A percentile compares a stretch with the other conserved stretches of the same genome.
Evolutionary conservation across 2,329 filamentous ascomycete species (phyloP).

Genomic region (Cladosporium sp.): DNA sequence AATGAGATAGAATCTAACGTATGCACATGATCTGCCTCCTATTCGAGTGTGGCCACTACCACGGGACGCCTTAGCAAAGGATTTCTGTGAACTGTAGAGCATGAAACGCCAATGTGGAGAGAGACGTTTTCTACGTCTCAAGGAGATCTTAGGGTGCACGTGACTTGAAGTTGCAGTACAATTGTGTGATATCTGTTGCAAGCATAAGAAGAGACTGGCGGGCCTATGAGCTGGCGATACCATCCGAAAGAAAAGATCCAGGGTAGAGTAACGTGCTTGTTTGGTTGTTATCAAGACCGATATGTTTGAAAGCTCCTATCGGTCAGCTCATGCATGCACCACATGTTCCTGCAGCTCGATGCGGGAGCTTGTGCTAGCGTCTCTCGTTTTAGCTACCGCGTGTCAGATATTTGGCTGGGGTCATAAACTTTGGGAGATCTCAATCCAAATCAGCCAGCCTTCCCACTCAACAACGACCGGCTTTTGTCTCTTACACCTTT

Average conservation of each 20-base stretch:
- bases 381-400: neutral
- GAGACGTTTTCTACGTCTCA: neutral
- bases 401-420: neutral
- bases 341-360: neutral
- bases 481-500: neutral
- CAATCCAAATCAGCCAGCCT: neutral
- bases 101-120: neutral
- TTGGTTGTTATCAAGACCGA: neutral
- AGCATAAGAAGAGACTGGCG: neutral
- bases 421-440: neutral
- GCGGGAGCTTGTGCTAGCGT: neutral
- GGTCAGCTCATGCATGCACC: neutral
- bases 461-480: neutral
- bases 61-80: neutral
- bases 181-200: neutral
- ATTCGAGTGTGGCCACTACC: neutral
- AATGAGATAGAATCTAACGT: neutral
- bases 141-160: neutral
- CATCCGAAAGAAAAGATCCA: neutral
- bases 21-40: neutral
- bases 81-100: neutral
- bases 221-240: neutral
- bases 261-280: neutral
- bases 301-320: neutral
- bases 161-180: neutral